phyloP scores from a whole-genome alignment of 2,329 filamentous ascomycete species.

The Microcyclospora pomicola region DNA sequence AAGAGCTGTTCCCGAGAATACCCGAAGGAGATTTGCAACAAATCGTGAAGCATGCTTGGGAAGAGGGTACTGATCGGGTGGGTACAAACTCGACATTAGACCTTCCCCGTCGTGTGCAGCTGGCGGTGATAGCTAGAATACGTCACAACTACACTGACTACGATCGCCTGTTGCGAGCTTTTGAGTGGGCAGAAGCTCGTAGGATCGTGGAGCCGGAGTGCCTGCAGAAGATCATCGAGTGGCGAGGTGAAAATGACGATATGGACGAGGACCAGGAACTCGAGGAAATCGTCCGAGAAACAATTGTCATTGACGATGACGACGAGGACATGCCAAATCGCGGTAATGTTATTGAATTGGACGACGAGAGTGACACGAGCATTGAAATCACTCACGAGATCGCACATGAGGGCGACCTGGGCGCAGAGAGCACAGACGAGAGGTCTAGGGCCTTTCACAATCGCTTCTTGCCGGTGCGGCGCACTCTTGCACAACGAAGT shows the following conservation, averaged over 20 bases:
- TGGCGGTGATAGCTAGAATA: conserved; percentile 49
- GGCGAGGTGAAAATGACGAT: conserved; percentile 47
- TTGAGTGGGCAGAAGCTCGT: conserved; percentile 40
- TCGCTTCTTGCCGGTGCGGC: conserved; percentile 7
- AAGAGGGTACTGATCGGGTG: conserved; percentile 44
- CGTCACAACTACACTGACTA: conserved; percentile 50
- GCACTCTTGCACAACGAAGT: conserved; percentile 5
- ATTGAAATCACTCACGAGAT: conserved; percentile 17
- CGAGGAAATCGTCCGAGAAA: conserved; percentile 49
- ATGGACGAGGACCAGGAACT: conserved; percentile 33
- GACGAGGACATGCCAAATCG: conserved; percentile 31
- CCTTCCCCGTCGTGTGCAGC: conserved; percentile 43
- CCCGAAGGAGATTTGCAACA: conserved; percentile 42
- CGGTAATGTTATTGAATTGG: conserved; percentile 9
- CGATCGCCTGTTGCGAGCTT: conserved; percentile 41
- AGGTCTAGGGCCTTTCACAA: conserved; percentile 8
- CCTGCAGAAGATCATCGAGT: conserved; percentile 44
- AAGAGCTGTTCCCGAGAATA: conserved; percentile 50
- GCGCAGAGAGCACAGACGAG: conserved; percentile 17
- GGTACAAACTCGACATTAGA: conserved; percentile 42
- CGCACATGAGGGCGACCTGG: conserved; percentile 14
- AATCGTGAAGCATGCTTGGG: conserved; percentile 48
- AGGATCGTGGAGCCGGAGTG: conserved; percentile 40
- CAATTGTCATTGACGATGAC: conserved; percentile 50
- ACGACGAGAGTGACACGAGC: conserved; percentile 15